These are phyloP conservation scores for Ophiostoma piceae DNA, from an alignment of 2,329 filamentous ascomycete genomes.

Conservation along the genomic window DNA sequence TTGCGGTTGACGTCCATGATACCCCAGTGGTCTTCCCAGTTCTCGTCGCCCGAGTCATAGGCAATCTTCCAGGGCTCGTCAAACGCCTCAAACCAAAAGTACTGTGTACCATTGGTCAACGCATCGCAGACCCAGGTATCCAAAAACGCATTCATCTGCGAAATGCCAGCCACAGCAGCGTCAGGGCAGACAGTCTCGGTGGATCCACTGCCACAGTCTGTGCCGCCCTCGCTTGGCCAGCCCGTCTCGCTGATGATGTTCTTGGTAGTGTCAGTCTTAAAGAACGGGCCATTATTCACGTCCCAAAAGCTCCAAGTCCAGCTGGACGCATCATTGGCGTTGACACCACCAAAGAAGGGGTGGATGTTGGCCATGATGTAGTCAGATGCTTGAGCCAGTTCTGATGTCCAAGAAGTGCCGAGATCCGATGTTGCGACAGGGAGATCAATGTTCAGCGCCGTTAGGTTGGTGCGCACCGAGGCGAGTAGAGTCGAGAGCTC, in stretches of 20 bases:
- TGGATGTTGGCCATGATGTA: conserved; percentile 96
- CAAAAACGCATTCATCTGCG: conserved; percentile 82
- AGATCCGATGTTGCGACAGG: conserved; percentile 84
- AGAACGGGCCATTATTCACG: conserved; percentile 59
- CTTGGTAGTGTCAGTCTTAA: conserved; percentile 55
- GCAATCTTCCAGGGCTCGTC: conserved; percentile 90
- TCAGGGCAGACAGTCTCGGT: conserved; percentile 49
- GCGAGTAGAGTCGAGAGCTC: conserved; percentile 60
- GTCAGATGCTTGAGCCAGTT: conserved; percentile 67
- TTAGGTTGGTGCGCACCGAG: conserved; percentile 68
- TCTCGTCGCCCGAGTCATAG: conserved; percentile 62
- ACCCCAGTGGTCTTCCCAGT: conserved; percentile 96
- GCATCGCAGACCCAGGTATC: conserved; percentile 76
- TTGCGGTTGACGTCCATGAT: conserved; percentile 80
- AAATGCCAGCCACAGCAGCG: conserved; percentile 71
- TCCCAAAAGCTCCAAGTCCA: conserved; percentile 88
- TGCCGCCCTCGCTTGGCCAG: conserved; percentile 82
- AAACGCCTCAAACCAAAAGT: conserved; percentile 97
- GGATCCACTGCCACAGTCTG: conserved; percentile 58
- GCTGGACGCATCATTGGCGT: conserved; percentile 58
- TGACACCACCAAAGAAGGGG: conserved; percentile 84
- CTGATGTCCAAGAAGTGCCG: conserved; percentile 75
- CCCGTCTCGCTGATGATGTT: conserved; percentile 88
- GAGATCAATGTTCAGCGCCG: conserved; percentile 58
- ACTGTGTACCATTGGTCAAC: conserved; percentile 76